Evolutionary conservation across 164 flowering plant genomes (phyloP), one percentile per base, ranked within the genome.

Genomic region (Euptelea pleiosperma): DNA sequence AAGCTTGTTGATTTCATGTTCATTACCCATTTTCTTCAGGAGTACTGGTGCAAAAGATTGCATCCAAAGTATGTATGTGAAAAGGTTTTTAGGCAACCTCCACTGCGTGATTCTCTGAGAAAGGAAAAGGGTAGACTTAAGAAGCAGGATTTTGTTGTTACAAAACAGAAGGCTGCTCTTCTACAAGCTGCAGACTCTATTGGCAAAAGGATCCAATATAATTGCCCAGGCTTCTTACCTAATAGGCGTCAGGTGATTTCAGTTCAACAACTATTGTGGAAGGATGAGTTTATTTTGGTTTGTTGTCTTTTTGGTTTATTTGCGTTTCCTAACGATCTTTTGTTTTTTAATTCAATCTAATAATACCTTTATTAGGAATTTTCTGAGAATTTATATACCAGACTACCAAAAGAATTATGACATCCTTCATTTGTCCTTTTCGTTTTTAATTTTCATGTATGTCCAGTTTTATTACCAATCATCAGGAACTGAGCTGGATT

Each of bases 61-160:
- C 99, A 93, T 55, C 99, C 99, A 15, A 85, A 93, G 67, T 55
- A 86, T 77, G 99, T 93, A 4, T 88, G 95, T 58, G 99, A 90
- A 76, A 90, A 74, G 73, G 99, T 93, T 15, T 90, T 60, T 67
- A 75, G 99, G 64, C 99, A 93, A 67, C 96, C 97, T 69, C 78
- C 96, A 26, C 48, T 92, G 34, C 85, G 86, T 52, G 89, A 85
- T 39, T 83, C 98, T 67, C 35, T 75, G 51, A 90, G 73, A 60
- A 84, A 76, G 69, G 81, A 75, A 60, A 84, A 76, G 69, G 81
- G 85, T 18, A 86, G 79, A 63, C 79, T 79, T 34, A 77, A 71
- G 68, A 90, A 83, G 73, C 95, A 83, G 62, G 97, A 88, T 66
- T 72, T 76, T 66, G 55, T 74, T 22, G 49, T 83, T 33, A 86